phyloP scores from a whole-genome alignment of 805 yeast species.

The Hanseniaspora pseudoguilliermondii region DNA sequence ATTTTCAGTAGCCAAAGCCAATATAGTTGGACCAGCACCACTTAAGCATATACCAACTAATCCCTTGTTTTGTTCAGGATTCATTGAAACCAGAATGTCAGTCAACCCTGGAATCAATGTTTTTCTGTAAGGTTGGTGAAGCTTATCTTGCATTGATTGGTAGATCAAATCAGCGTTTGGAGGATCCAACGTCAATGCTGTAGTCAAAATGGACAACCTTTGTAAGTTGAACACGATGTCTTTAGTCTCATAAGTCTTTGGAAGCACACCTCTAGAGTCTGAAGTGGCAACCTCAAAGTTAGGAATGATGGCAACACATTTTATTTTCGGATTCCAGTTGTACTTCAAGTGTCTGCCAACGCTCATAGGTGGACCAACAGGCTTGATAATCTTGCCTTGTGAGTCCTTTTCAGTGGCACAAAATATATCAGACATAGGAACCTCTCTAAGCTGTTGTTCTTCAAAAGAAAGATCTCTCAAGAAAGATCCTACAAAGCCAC shows the following conservation, averaged over 20 bases:
- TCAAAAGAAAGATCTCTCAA: conserved; percentile 63
- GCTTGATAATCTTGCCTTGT: conserved; percentile 50
- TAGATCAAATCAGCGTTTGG: conserved; percentile 76
- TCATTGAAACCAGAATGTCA: conserved; percentile 64
- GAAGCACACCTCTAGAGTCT: conserved; percentile 78
- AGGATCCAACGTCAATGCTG: conserved; percentile 74
- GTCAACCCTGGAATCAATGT: conserved; percentile 82
- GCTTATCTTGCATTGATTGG: conserved; percentile 90
- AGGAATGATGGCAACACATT: conserved; percentile 86
- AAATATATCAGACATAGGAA: conserved; percentile 73
- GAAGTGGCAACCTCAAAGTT: conserved; percentile 92
- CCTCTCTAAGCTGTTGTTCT: conserved; percentile 63
- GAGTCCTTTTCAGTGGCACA: conserved; percentile 62
- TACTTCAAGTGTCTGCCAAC: conserved; percentile 85
- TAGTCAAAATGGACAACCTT: conserved; percentile 81
- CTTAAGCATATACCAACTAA: conserved; percentile 86
- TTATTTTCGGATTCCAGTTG: conserved; percentile 66
- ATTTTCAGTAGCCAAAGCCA: conserved; percentile 82
- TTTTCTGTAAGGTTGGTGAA: conserved; percentile 95
- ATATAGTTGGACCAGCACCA: conserved; percentile 96
- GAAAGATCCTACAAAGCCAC: conserved; percentile 94
- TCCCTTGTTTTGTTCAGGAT: conserved; percentile 74
- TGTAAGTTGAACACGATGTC: conserved; percentile 90
- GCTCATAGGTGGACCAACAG: conserved; percentile 70
- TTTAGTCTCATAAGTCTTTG: conserved; percentile 57